Conservation (phyloP, 306 rosid species). For the Rosa multiflora region DNA sequence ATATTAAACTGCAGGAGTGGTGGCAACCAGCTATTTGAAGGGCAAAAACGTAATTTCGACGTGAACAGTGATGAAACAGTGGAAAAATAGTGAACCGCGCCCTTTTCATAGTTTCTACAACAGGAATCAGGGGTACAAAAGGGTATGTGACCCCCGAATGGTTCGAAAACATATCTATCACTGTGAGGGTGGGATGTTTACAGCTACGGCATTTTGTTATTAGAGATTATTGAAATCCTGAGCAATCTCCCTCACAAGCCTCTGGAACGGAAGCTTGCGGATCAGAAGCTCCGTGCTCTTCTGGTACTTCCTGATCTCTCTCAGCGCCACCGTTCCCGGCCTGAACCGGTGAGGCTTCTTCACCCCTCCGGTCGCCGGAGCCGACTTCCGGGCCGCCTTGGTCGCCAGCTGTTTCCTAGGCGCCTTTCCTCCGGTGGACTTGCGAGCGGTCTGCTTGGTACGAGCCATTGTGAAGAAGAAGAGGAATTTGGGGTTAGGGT, state of each 20-base stretch:
- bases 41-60: too few relatives aligned
- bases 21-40: too few relatives aligned
- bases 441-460: slow-evolving; percentile 34
- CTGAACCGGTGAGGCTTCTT: slow-evolving; percentile 35
- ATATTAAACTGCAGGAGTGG: too few relatives aligned
- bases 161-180: too few relatives aligned
- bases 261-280: slow-evolving; percentile 35
- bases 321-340: slow-evolving; percentile 25
- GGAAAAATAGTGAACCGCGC: too few relatives aligned
- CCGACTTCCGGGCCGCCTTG: slow-evolving; percentile 32
- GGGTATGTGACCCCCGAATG: too few relatives aligned
- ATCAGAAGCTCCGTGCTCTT: slow-evolving; percentile 36
- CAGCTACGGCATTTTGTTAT: too few relatives aligned
- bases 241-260: slow-evolving; percentile 33
- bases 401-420: slow-evolving; percentile 36
- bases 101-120: too few relatives aligned
- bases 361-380: slow-evolving; percentile 35
- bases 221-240: slow-evolving; percentile 36
- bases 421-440: slow-evolving; percentile 33
- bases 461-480: slow-evolving; percentile 15
- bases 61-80: too few relatives aligned
- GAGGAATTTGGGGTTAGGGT: background rate
- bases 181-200: too few relatives aligned
- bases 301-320: slow-evolving; percentile 35
- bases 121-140: too few relatives aligned